These are phyloP conservation scores for Westerdykella aurantiaca DNA, from an alignment of 2,329 filamentous ascomycete species.

Conservation along the genomic window DNA sequence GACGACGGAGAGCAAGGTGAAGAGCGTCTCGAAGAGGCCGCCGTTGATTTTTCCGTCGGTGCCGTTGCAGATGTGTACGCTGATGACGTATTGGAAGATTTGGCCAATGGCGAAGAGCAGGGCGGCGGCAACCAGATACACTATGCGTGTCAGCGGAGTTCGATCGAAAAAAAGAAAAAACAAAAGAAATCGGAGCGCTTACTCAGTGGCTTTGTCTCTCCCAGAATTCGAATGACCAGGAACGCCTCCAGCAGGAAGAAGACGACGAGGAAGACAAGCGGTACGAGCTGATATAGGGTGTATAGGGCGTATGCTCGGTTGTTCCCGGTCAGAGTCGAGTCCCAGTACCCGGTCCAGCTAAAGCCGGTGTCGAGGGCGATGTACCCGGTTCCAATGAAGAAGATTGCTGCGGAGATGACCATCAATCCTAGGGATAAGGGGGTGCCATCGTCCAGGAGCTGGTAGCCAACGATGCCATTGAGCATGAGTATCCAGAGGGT, in stretches of 20 bases:
- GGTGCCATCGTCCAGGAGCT: conserved; percentile 90
- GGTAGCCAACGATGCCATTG: conserved; percentile 88
- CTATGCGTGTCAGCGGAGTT: conserved; percentile 30
- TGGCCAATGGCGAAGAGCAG: conserved; percentile 87
- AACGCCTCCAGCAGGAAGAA: conserved; percentile 80
- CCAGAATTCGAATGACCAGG: conserved; percentile 78
- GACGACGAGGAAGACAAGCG: conserved; percentile 79
- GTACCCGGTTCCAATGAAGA: conserved; percentile 90
- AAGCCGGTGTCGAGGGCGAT: conserved; percentile 92
- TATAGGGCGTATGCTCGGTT: conserved; percentile 80
- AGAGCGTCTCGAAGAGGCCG: conserved; percentile 84
- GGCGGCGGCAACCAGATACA: conserved; percentile 69
- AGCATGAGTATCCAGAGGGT: conserved; percentile 87
- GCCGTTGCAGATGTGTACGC: conserved; percentile 80
- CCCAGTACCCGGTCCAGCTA: conserved; percentile 74
- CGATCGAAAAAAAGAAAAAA: background rate
- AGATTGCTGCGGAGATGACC: conserved; percentile 58
- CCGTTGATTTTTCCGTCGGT: conserved; percentile 85
- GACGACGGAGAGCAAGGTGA: conserved; percentile 78
- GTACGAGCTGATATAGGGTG: conserved; percentile 85
- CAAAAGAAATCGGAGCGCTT: too few relatives aligned
- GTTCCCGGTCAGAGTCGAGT: conserved; percentile 44
- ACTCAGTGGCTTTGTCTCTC: conserved; percentile 86
- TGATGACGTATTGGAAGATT: conserved; percentile 93
- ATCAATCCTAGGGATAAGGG: conserved; percentile 74